Percentiles rank a stretch among this genome's conserved stretches.
Evolutionary conservation across 306 rosid genomes (phyloP).

Genomic region (Dryas drummondii): DNA sequence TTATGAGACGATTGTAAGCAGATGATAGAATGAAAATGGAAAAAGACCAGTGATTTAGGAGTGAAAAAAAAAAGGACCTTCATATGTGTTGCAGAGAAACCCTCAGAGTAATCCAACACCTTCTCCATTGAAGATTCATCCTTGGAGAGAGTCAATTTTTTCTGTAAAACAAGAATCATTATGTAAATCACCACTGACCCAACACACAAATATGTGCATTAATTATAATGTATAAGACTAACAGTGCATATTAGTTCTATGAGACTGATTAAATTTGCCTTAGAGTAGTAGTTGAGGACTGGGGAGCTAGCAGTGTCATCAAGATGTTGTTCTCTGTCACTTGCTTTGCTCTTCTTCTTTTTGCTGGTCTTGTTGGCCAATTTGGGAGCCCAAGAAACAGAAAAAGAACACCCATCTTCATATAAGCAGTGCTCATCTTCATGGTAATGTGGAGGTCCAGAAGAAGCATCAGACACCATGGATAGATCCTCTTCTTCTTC

Average conservation of each 20-base stretch:
- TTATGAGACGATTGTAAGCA: background rate
- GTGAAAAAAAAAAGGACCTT: slow-evolving; percentile 37
- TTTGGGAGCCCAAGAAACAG: slow-evolving; percentile 31
- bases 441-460: slow-evolving; percentile 75
- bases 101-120: slow-evolving; percentile 48
- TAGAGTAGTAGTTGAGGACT: slow-evolving; percentile 28
- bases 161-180: slow-evolving; percentile 37
- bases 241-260: background rate
- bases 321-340: slow-evolving; percentile 49
- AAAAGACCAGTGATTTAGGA: background rate
- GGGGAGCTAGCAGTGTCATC: slow-evolving; percentile 97
- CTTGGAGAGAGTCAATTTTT: slow-evolving; percentile 37
- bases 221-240: background rate
- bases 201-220: background rate
- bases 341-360: slow-evolving; percentile 43
- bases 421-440: slow-evolving; percentile 39
- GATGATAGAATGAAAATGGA: background rate
- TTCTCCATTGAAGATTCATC: slow-evolving; percentile 49
- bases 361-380: slow-evolving; percentile 27
- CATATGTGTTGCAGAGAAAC: slow-evolving; percentile 60
- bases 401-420: slow-evolving; percentile 34
- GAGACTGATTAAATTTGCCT: slow-evolving; percentile 38
- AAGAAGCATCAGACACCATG: slow-evolving; percentile 93
- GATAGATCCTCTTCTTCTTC: slow-evolving; percentile 63
- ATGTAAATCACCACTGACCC: background rate